These are phyloP conservation scores for Suhomyces terraborum DNA, from an alignment of 1,139 yeast species.

Conservation along the genomic window DNA sequence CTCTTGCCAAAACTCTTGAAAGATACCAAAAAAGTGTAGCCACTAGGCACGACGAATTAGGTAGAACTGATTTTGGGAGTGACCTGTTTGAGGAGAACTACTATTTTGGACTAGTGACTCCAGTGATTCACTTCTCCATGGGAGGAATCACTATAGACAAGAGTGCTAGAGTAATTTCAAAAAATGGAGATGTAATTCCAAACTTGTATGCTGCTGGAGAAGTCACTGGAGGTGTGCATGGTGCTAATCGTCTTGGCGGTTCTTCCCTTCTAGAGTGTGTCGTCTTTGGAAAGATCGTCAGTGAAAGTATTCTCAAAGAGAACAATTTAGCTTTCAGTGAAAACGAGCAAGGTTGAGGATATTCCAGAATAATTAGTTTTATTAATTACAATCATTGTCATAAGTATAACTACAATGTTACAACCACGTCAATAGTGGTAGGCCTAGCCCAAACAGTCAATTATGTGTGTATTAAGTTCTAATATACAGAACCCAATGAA, in stretches of 20 bases:
- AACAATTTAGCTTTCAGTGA: constrained; percentile 1
- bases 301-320: constrained; percentile 13
- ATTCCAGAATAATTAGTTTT: not conserved
- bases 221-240: constrained; percentile 44
- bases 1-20: constrained; percentile 15
- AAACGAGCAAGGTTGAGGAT: constrained; percentile 4
- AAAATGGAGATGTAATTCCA: constrained; percentile 20
- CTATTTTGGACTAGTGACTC: constrained; percentile 41
- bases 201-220: constrained; percentile 42
- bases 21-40: constrained; percentile 17
- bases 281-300: constrained; percentile 35
- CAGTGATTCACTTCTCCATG: constrained; percentile 44
- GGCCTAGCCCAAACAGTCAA: constrained; percentile 6
- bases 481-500: constrained; percentile 16
- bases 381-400: not conserved
- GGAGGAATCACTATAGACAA: constrained; percentile 39
- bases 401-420: not conserved
- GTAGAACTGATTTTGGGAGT: constrained; percentile 26
- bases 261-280: constrained; percentile 43
- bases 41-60: constrained; percentile 21
- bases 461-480: constrained; percentile 17
- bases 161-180: constrained; percentile 28
- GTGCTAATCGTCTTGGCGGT: constrained; percentile 41
- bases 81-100: constrained; percentile 13
- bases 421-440: constrained; percentile 2